Base-by-base conservation (phyloP, 768 basidiomycete genomes). In the Austroboletus eburneus region DNA sequence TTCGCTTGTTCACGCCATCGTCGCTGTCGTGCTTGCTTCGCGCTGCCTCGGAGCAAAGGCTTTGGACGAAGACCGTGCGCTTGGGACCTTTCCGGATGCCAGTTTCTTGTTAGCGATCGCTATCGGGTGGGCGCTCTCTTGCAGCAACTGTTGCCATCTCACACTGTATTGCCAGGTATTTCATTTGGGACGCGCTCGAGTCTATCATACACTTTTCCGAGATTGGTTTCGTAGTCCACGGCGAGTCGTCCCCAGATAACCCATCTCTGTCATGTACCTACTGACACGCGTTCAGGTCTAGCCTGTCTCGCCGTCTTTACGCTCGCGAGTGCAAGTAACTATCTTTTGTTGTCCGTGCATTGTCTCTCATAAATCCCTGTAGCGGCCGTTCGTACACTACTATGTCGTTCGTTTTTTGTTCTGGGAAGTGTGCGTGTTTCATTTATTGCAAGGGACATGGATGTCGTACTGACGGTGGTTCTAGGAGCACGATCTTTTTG, bases 121-220 rank as follows among this genome's bases (percentile, higher is more conserved):
- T 24, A 74, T 75, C 41, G 91, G 85, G 85, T 87, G 48, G 54
- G 53, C 30, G 72, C 67, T n/a, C 12, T 29, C 23, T 36, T 16
- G 25, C 4, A 2, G 20, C 20, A 3, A 21, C 32, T n/a, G 14
- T 32, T 35, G 10, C 22, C 14, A 10, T 24, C 24, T 39, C 29
- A 34, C 34, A 39, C 14, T 8, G n/a, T 40, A 21, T 17, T 5
- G 42, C 0, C 55, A 86, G 83, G 5, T 85, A 85, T 59, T 93
- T 95, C 63, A 52, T 92, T 17, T 95, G 91, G 91, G 91, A 95
- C 58, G 74, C 76, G 0, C 47, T 88, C 22, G 87, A 91, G 63
- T 78, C 81, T 7, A 65, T 83, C 20, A 43, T 85, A 42, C 81
- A 89, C 63, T 86, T 77, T 55, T 73, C 76, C 40, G 83, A 87